Percentiles rank a stretch among this genome's conserved stretches.
These are phyloP conservation scores for Globisporangium iwayamae DNA, from an alignment of 352 stramenopile genomes.

Conservation along the genomic window DNA sequence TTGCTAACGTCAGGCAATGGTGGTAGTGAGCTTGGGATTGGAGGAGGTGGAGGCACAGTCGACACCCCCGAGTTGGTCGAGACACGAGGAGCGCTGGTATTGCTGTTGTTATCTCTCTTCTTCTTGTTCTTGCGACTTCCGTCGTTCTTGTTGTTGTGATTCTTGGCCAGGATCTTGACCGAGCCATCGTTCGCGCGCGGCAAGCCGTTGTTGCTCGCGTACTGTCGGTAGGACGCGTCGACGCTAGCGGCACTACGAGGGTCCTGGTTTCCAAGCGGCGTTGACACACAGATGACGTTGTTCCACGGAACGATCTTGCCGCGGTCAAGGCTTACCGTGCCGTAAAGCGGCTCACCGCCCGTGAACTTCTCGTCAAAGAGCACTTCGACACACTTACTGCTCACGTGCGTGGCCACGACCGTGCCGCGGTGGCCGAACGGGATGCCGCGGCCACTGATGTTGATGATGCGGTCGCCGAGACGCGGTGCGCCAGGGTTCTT, in stretches of 20 bases:
- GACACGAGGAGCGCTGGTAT: background rate
- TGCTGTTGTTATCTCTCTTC: background rate
- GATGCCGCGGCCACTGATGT: constrained; percentile 93
- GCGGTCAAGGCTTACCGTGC: constrained; percentile 92
- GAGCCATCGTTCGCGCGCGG: constrained; percentile 12
- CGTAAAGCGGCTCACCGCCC: constrained; percentile 94
- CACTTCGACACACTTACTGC: constrained; percentile 96
- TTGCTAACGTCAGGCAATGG: constrained; percentile 16
- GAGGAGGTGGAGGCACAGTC: constrained; percentile 8
- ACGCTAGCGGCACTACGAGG: background rate
- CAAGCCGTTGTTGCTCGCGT: constrained; percentile 15
- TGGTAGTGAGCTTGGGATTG: constrained; percentile 11
- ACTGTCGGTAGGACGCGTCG: constrained; percentile 10
- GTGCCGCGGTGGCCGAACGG: constrained; percentile 97
- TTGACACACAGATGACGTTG: constrained; percentile 72
- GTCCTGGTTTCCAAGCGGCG: constrained; percentile 22
- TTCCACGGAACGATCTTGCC: constrained; percentile 95
- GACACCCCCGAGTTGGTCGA: constrained; percentile 7
- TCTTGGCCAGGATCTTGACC: constrained; percentile 11
- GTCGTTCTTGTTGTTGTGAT: constrained; percentile 8
- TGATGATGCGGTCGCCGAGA: constrained; percentile 97
- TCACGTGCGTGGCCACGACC: constrained; percentile 96
- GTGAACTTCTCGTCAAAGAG: constrained; percentile 97
- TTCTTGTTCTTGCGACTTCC: background rate
- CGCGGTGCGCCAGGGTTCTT: constrained; percentile 74